phyloP scores from a whole-genome alignment of 1,284 basidiomycete species.

The Ceratobasidium theobromae region DNA sequence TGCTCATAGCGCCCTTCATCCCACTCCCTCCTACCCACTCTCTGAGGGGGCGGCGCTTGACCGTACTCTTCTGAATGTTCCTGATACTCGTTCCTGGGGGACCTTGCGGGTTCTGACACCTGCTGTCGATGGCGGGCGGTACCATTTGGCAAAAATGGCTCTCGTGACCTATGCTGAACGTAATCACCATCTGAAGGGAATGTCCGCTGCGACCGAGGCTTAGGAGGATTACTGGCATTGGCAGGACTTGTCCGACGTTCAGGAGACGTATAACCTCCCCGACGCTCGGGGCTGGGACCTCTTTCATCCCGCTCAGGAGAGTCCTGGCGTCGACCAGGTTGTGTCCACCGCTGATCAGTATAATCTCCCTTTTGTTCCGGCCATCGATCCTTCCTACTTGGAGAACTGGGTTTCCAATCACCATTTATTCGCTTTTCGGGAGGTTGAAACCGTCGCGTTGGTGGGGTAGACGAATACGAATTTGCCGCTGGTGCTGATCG shows the following conservation, averaged over 20 bases:
- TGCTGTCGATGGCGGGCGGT: constrained; percentile 12
- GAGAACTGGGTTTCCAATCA: constrained; percentile 8
- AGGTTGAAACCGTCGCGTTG: constrained; percentile 21
- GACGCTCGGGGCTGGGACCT: not conserved
- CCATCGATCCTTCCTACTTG: constrained; percentile 19
- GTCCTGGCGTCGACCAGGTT: not conserved
- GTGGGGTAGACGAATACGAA: constrained; percentile 6
- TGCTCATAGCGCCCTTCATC: not conserved
- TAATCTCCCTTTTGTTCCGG: constrained; percentile 24
- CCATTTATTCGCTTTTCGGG: constrained; percentile 8
- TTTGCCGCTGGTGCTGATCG: not conserved
- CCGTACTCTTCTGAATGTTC: constrained; percentile 8
- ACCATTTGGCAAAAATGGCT: constrained; percentile 15
- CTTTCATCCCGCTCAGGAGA: constrained; percentile 21
- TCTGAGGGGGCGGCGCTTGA: not conserved
- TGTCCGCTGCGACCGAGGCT: constrained; percentile 18
- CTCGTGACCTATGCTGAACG: constrained; percentile 12
- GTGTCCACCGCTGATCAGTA: constrained; percentile 6
- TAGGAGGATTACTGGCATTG: not conserved
- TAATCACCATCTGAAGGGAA: constrained; percentile 29
- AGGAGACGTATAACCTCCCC: not conserved
- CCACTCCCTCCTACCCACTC: constrained; percentile 14
- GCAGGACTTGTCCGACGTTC: constrained; percentile 7
- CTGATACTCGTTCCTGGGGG: constrained; percentile 7
- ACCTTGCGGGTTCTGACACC: constrained; percentile 20